A percentile compares a stretch with the other conserved stretches of the same genome.
Evolutionary conservation across 371 early-diverging fungal genomes (phyloP).

Genomic region (Fennellomyces sp.): DNA sequence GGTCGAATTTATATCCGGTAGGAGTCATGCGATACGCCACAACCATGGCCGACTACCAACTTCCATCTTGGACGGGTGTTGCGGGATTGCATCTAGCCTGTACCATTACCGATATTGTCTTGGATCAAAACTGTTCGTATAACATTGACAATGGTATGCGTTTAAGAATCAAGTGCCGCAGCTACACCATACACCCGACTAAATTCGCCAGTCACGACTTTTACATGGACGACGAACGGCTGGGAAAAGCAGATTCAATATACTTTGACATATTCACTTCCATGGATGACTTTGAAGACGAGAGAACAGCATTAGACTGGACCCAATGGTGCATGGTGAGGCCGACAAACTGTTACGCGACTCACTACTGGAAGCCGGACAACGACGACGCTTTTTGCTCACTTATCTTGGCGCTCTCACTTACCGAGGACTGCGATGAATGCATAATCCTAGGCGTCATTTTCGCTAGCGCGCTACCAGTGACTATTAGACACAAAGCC

Average conservation of each 20-base stretch:
- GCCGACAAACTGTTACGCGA: neutral
- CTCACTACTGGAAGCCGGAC: neutral
- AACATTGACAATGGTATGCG: no score
- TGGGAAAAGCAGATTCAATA: no score
- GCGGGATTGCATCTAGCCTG: neutral
- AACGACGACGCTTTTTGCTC: neutral
- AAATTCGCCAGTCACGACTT: no score
- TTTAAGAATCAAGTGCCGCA: no score
- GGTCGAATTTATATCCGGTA: neutral
- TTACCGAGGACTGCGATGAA: neutral
- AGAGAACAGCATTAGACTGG: no score
- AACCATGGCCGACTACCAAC: neutral
- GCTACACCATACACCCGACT: no score
- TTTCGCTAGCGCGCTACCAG: no score
- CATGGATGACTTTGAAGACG: neutral
- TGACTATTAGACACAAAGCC: no score
- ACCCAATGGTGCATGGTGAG: neutral
- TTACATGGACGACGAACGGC: no score
- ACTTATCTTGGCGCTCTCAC: neutral
- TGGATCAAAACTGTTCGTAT: no score
- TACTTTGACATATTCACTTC: no score
- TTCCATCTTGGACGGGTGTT: neutral
- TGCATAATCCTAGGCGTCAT: neutral
- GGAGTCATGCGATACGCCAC: neutral
- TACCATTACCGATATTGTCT: no score